A percentile compares a stretch with the other conserved stretches of the same genome.
phyloP scores from a whole-genome alignment of 1,284 basidiomycete genomes.

The Naganishia liquefaciens region DNA sequence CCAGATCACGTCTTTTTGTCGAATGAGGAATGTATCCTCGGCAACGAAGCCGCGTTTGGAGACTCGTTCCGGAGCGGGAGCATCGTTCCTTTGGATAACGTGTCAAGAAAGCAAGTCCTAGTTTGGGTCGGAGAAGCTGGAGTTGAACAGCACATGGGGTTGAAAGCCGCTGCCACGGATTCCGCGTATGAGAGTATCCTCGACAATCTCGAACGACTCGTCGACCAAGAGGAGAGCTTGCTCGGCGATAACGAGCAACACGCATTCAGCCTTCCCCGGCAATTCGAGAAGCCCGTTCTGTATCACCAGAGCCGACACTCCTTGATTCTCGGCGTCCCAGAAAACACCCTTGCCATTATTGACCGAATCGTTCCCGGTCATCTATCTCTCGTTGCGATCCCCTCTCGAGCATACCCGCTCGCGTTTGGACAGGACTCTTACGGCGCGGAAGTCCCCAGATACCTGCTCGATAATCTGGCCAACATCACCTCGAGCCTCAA shows the following conservation, averaged over 20 bases:
- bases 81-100: constrained; percentile 7
- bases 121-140: constrained; percentile 50
- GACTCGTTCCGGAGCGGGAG: constrained; percentile 12
- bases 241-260: not conserved
- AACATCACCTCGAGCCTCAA: constrained; percentile 48
- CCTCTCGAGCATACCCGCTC: constrained; percentile 30
- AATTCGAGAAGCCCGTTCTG: not conserved
- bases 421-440: constrained; percentile 33
- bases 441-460: constrained; percentile 40
- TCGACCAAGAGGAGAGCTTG: not conserved
- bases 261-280: not conserved
- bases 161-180: constrained; percentile 12
- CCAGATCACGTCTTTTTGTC: constrained; percentile 40
- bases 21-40: constrained; percentile 34
- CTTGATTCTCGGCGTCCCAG: constrained; percentile 44
- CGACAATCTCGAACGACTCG: constrained; percentile 17
- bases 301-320: constrained; percentile 38
- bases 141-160: constrained; percentile 31
- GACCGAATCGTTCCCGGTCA: constrained; percentile 50
- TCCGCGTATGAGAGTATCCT: constrained; percentile 28
- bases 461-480: constrained; percentile 45
- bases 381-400: constrained; percentile 50
- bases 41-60: not conserved
- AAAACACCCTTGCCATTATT: constrained; percentile 41
- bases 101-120: constrained; percentile 22